Percentiles rank a stretch among this genome's conserved stretches.
Conservation (phyloP, 176 grass and related monocot species). For the Juncus inflexus region DNA sequence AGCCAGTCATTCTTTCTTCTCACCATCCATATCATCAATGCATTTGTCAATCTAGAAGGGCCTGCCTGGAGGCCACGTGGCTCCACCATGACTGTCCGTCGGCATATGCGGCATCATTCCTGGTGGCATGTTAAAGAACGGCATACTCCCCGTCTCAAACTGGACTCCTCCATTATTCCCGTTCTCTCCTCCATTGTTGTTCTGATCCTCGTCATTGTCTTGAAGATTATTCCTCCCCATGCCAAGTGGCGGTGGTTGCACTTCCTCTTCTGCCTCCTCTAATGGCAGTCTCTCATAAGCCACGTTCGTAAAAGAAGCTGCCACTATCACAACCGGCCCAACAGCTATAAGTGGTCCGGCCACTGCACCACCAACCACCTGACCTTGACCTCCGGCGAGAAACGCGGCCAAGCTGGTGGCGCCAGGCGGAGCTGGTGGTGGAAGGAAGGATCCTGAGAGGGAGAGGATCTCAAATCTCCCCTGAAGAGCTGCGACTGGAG, state of each 20-base stretch:
- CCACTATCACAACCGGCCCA: slow-evolving; percentile 78
- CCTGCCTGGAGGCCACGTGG: slow-evolving; percentile 19
- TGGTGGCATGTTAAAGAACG: slow-evolving; percentile 81
- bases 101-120: slow-evolving; percentile 75
- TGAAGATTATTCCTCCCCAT: slow-evolving; percentile 30
- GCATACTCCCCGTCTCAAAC: slow-evolving; percentile 36
- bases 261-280: slow-evolving; percentile 75
- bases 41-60: slow-evolving; percentile 19
- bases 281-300: slow-evolving; percentile 93
- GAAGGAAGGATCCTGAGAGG: slow-evolving; percentile 90
- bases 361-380: slow-evolving; percentile 81
- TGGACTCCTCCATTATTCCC: slow-evolving; percentile 13
- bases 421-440: slow-evolving; percentile 79
- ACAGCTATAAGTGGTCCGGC: slow-evolving; percentile 69
- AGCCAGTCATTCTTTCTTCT: neutral
- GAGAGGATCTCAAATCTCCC: slow-evolving; percentile 96
- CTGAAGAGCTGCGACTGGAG: slow-evolving; percentile 57
- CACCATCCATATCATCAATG: slow-evolving; percentile 5
- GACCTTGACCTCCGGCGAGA: slow-evolving; percentile 65
- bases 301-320: slow-evolving; percentile 97
- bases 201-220: slow-evolving; percentile 24
- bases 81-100: slow-evolving; percentile 53
- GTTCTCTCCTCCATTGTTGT: slow-evolving; percentile 22
- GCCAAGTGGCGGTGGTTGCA: slow-evolving; percentile 30
- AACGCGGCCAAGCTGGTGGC: slow-evolving; percentile 92